Conservation (phyloP, 176 grass and related monocot species). For the Saccharum spontaneum region DNA sequence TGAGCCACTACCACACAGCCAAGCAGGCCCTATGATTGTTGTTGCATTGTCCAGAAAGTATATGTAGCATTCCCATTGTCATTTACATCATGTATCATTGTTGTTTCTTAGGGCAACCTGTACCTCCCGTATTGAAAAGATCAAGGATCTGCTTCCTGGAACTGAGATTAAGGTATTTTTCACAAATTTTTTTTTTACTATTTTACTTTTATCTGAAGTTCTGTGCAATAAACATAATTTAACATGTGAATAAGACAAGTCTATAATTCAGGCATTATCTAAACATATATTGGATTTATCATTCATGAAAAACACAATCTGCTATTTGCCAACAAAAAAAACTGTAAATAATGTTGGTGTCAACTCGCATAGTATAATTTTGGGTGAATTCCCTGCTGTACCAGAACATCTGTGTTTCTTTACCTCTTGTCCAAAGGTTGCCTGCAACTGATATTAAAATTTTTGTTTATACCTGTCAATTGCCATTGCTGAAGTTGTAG, state of each 20-base stretch:
- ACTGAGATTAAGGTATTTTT: conserved; percentile 74
- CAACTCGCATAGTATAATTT: neutral
- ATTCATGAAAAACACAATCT: neutral
- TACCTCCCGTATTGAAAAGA: conserved; percentile 48
- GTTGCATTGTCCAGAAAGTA: neutral
- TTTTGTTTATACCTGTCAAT: neutral
- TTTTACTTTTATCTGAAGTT: neutral
- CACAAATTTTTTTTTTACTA: conserved; percentile 7
- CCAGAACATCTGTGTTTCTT: neutral
- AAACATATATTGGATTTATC: neutral
- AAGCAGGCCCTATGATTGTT: neutral
- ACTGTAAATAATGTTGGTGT: neutral
- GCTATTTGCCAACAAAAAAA: neutral
- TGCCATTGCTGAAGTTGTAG: neutral
- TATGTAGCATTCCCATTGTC: neutral
- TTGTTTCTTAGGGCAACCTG: conserved; percentile 49
- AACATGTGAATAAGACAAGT: neutral
- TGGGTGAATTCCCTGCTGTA: neutral
- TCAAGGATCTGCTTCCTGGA: conserved; percentile 56
- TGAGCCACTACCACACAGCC: neutral
- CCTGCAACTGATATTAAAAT: neutral
- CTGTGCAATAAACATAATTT: neutral
- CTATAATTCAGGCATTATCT: neutral
- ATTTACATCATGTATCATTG: conserved; percentile 7
- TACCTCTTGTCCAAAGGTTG: neutral